phyloP scores from a whole-genome alignment of 2,329 filamentous ascomycete species.

The Aureobasidium sp. region DNA sequence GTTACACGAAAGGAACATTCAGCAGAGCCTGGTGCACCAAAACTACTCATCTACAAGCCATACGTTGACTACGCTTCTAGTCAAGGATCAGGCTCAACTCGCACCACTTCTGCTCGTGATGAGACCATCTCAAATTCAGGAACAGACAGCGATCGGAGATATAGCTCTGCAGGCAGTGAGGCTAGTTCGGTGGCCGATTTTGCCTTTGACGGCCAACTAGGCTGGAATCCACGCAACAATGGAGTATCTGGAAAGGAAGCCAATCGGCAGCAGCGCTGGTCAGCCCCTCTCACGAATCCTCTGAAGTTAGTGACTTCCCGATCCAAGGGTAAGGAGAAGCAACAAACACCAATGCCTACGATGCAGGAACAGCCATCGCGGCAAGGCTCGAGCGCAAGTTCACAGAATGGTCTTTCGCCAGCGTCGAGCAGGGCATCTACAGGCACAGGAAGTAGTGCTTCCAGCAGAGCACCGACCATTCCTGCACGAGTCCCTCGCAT shows the following conservation, averaged over 20 bases:
- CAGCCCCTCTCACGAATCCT: neutral
- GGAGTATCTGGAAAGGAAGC: neutral
- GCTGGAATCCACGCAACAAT: constrained; percentile 14
- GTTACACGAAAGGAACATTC: neutral
- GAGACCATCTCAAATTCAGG: neutral
- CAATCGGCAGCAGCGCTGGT: constrained; percentile 8
- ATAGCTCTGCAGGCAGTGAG: constrained; percentile 16
- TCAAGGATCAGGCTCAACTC: neutral
- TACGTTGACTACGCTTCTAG: constrained; percentile 7
- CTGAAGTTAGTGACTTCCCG: neutral
- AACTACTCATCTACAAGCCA: constrained; percentile 2
- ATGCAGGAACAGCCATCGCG: neutral
- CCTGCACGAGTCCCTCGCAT: constrained; percentile 21
- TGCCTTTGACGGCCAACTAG: constrained; percentile 17
- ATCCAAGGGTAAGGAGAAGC: constrained; percentile 3
- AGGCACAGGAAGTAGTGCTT: neutral
- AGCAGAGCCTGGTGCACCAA: neutral
- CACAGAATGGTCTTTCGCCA: neutral
- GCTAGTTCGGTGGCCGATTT: constrained; percentile 15
- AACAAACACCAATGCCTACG: neutral
- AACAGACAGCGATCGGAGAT: neutral
- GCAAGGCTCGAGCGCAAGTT: neutral
- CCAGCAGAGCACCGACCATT: neutral
- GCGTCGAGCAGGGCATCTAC: neutral
- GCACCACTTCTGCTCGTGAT: neutral